Conservation (phyloP, 2,329 filamentous ascomycete genomes). For the Aspergillus piperis region DNA sequence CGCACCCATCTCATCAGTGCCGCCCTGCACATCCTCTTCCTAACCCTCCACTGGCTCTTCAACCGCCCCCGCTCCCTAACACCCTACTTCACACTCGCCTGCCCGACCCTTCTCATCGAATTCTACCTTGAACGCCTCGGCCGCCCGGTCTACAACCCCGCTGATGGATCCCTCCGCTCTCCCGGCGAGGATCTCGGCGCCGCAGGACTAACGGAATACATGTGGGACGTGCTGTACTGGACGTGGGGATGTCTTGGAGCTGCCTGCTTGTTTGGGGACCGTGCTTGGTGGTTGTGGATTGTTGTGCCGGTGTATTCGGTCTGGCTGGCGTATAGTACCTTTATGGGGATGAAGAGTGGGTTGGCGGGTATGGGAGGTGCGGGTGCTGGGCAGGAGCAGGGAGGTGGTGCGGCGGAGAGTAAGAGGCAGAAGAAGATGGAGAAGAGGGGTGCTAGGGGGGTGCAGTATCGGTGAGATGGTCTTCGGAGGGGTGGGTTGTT, state of each 20-base stretch:
- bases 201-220: conserved; percentile 89
- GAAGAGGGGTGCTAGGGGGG: conserved; percentile 50
- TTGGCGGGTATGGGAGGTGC: conserved; percentile 44
- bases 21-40: conserved; percentile 70
- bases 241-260: conserved; percentile 76
- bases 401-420: conserved; percentile 38
- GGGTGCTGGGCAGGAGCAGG: conserved; percentile 30
- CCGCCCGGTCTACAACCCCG: conserved; percentile 70
- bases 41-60: conserved; percentile 67
- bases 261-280: conserved; percentile 79
- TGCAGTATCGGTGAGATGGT: conserved; percentile 42
- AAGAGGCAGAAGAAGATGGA: conserved; percentile 58
- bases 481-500: neutral
- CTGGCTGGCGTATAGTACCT: conserved; percentile 49
- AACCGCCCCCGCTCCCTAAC: conserved; percentile 63
- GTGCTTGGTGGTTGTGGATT: conserved; percentile 68
- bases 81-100: conserved; percentile 70
- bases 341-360: conserved; percentile 49
- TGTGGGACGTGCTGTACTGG: conserved; percentile 97
- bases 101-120: conserved; percentile 76
- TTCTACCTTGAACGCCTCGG: conserved; percentile 82
- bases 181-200: conserved; percentile 87
- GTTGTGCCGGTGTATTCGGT: conserved; percentile 52
- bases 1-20: conserved; percentile 79
- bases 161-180: conserved; percentile 66